phyloP scores from a whole-genome alignment of 768 basidiomycete genomes.

The Dioszegia hungarica region DNA sequence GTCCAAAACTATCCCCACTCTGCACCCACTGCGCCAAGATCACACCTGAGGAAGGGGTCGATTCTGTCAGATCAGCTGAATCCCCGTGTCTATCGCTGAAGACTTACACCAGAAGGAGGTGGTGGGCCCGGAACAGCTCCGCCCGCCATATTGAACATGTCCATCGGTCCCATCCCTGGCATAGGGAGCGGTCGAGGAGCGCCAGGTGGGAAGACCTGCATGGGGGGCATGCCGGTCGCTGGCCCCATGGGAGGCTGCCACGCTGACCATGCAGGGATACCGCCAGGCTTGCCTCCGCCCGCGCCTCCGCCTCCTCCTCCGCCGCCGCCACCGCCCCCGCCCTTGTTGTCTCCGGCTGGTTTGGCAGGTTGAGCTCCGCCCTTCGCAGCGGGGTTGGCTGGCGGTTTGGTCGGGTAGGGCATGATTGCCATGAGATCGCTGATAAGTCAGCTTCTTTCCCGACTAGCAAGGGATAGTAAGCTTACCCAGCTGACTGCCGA shows the following conservation, averaged over 20 bases:
- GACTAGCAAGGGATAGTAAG: not conserved
- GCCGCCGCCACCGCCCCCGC: conserved; percentile 1
- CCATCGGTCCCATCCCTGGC: conserved; percentile 6
- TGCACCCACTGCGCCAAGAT: too few relatives aligned
- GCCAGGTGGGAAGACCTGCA: not conserved
- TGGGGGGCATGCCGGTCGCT: conserved; percentile 12
- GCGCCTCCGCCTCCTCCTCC: conserved; percentile 9
- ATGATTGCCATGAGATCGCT: conserved; percentile 44
- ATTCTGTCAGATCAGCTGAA: conserved; percentile 10
- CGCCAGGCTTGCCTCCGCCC: conserved; percentile 20
- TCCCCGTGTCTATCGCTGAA: not conserved
- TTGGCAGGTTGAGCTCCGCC: not conserved
- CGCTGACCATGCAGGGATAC: conserved; percentile 32
- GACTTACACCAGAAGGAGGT: conserved; percentile 14
- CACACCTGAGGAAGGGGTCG: conserved; percentile 24
- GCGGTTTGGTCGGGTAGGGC: conserved; percentile 36
- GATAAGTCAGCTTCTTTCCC: not conserved
- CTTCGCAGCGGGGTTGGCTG: conserved; percentile 20
- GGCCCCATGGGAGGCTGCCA: conserved; percentile 20
- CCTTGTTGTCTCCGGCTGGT: not conserved
- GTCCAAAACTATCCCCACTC: not conserved
- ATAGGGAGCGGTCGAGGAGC: conserved; percentile 16
- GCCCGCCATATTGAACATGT: conserved; percentile 4
- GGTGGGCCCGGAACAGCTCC: conserved; percentile 23
- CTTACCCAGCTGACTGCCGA: conserved; percentile 45